A percentile compares a stretch with the other conserved stretches of the same genome.
Evolutionary conservation across 2,329 filamentous ascomycete genomes (phyloP).

Genomic region (Sphaerulina vaccinii): DNA sequence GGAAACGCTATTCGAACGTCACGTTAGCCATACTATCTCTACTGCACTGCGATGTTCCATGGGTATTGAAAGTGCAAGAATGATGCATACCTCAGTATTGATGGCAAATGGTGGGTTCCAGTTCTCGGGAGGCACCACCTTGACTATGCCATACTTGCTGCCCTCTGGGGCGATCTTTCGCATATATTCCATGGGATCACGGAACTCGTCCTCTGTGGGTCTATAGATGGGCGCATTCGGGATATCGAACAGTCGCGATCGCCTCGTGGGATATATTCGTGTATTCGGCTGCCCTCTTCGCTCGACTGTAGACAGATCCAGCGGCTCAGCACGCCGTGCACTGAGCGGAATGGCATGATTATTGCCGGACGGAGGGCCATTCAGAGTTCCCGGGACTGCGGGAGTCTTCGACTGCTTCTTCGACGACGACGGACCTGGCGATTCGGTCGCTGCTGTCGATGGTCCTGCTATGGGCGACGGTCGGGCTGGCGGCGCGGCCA

Average conservation of each 20-base stretch:
- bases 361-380: slow-evolving; percentile 42
- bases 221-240: slow-evolving; percentile 87
- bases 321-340: slow-evolving; percentile 62
- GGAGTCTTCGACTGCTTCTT: slow-evolving; percentile 25
- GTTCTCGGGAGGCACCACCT: slow-evolving; percentile 86
- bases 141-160: slow-evolving; percentile 85
- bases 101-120: slow-evolving; percentile 97
- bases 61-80: neutral
- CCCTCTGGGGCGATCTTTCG: slow-evolving; percentile 87
- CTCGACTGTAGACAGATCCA: slow-evolving; percentile 89
- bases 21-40: slow-evolving; percentile 19
- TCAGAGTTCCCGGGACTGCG: slow-evolving; percentile 33
- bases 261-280: slow-evolving; percentile 57
- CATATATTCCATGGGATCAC: slow-evolving; percentile 90
- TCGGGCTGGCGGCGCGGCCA: slow-evolving; percentile 13
- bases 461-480: slow-evolving; percentile 21
- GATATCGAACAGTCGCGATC: slow-evolving; percentile 71
- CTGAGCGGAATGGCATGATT: slow-evolving; percentile 57
- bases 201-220: slow-evolving; percentile 91
- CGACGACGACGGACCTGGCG: slow-evolving; percentile 14
- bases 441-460: slow-evolving; percentile 18
- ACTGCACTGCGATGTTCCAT: neutral
- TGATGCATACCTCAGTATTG: slow-evolving; percentile 80
- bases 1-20: slow-evolving; percentile 69
- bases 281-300: slow-evolving; percentile 79